Evolutionary conservation across 2,329 filamentous ascomycete genomes (phyloP).

Genomic region (Alternaria gaisen): DNA sequence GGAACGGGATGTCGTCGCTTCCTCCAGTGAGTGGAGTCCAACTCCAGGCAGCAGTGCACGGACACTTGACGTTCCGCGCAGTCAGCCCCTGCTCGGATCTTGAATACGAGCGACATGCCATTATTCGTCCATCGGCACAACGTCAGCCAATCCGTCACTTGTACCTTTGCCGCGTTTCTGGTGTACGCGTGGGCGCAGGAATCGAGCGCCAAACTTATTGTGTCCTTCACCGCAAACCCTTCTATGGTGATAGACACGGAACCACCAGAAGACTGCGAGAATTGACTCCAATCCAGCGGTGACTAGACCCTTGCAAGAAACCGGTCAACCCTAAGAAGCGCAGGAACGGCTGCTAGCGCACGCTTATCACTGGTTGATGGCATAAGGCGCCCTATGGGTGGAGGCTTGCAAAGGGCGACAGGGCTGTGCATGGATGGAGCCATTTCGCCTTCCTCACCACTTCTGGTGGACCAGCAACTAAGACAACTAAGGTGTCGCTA

Average conservation of each 20-base stretch:
- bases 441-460: slow-evolving; percentile 15
- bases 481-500: slow-evolving; percentile 8
- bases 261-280: neutral
- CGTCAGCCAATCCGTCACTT: neutral
- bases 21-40: slow-evolving; percentile 5
- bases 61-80: slow-evolving; percentile 3
- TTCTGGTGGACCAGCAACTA: neutral
- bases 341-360: slow-evolving; percentile 31
- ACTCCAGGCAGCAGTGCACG: slow-evolving; percentile 8
- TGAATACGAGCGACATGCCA: slow-evolving; percentile 23
- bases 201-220: neutral
- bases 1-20: slow-evolving; percentile 26
- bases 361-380: slow-evolving; percentile 22
- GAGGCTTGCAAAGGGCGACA: slow-evolving; percentile 21
- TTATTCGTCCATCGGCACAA: slow-evolving; percentile 27
- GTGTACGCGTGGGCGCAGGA: neutral
- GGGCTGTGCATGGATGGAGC: slow-evolving; percentile 27
- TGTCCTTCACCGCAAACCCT: slow-evolving; percentile 4
- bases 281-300: neutral
- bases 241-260: slow-evolving; percentile 1
- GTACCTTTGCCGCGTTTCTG: neutral
- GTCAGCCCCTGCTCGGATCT: slow-evolving; percentile 18
- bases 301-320: slow-evolving; percentile 16
- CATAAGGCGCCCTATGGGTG: slow-evolving; percentile 13
- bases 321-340: slow-evolving; percentile 33